Evolutionary conservation across 148 eudicot genomes (phyloP), one percentile per base, ranked within the genome.

Genomic region (Fagopyrum esculentum): DNA sequence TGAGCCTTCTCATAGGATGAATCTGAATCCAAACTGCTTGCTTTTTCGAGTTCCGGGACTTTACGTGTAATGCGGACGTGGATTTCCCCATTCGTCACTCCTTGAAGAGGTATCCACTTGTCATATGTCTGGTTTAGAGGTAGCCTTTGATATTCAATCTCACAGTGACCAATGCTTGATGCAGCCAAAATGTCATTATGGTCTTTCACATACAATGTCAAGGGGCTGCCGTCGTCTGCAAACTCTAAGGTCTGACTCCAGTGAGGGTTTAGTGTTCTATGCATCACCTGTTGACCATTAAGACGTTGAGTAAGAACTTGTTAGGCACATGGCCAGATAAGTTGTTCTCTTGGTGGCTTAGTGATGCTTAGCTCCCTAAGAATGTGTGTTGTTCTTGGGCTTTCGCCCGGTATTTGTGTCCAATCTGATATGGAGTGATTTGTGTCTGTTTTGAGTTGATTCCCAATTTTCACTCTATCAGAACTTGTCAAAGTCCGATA

Each of bases 231-330:
- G 66, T 90, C 85, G 49, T 92, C 92, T 16, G 88, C 88, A 74
- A 95, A 95, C 81, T 95, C 98, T n/a, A 95, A 86, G 8, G 90
- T 90, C 74, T 95, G 98, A 78, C 86, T 86, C 98, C 98, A 95
- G 69, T 86, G 78, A 1, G 98, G 98, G 79, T 77, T 84, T 45
- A 92, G 82, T 35, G 92, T 90, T 82, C 86, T 95, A 80, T 84
- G 75, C 46, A 90, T 81, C 73, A 95, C 89, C 98, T 94, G 84
- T 5, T 9, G 4, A 60, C 9, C 13, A 22, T 60, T 9, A 10
- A 10, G 52, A 49, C 3, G 11, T 12, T 3, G 52, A 49, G 52
- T 2, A 49, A 6, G 52, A 49, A 48, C 50, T 22, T 22, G 26
- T 22, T 22, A 22, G 26, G 26, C 26, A 22, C 26, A 22, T 22